Percentiles rank a stretch among this genome's conserved stretches.
Evolutionary conservation across 805 yeast species (phyloP).

Genomic region (Suhomyces sp.): DNA sequence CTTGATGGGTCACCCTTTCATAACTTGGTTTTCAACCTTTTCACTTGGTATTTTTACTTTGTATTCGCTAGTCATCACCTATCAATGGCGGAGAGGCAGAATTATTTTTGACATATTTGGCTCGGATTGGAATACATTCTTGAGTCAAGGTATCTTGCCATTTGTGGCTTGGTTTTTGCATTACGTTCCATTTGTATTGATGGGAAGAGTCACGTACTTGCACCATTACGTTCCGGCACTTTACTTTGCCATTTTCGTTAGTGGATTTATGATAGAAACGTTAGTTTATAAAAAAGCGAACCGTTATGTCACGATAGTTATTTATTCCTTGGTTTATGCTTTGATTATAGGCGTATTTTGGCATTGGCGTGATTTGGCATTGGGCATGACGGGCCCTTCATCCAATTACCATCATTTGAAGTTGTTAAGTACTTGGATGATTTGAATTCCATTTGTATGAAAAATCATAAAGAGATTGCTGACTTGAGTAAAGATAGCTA

Average conservation of each 20-base stretch:
- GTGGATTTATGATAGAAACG: constrained; percentile 20
- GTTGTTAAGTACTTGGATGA: constrained; percentile 11
- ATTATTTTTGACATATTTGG: constrained; percentile 20
- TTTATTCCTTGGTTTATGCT: constrained; percentile 48
- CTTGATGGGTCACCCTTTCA: constrained; percentile 71
- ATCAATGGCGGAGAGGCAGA: constrained; percentile 33
- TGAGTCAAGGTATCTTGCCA: constrained; percentile 35
- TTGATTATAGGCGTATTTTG: constrained; percentile 56
- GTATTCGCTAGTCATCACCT: constrained; percentile 15
- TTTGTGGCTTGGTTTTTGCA: constrained; percentile 40
- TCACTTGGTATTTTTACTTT: constrained; percentile 20
- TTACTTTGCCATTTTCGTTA: constrained; percentile 29
- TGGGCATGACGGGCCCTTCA: constrained; percentile 64
- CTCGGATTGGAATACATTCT: constrained; percentile 23
- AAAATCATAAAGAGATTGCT: not conserved
- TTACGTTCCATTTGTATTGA: constrained; percentile 38
- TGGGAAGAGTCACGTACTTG: constrained; percentile 44
- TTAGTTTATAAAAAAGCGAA: constrained; percentile 17
- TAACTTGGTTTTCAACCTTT: constrained; percentile 55
- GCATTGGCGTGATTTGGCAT: constrained; percentile 64
- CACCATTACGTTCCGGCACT: constrained; percentile 47
- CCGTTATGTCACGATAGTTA: constrained; percentile 10
- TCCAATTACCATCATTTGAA: constrained; percentile 28
- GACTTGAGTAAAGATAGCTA: too few relatives aligned
- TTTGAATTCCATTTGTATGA: not conserved